A percentile compares a stretch with the other conserved stretches of the same genome.
Evolutionary conservation across 257 asterid genomes (phyloP).

Genomic region (Plantago ovata): DNA sequence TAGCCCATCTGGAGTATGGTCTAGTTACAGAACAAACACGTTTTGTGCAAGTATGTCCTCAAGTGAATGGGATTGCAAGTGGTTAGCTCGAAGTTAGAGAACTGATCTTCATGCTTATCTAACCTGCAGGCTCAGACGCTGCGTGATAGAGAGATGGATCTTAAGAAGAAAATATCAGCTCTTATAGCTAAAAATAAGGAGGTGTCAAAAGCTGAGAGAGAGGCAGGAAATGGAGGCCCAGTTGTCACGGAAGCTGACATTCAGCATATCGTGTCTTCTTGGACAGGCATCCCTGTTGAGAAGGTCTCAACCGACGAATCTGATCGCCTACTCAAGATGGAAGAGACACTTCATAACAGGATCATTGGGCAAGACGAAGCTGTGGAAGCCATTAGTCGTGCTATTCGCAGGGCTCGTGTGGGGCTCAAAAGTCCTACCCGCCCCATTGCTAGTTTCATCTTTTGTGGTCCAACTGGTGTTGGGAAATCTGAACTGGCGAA

Average conservation of each 20-base stretch:
- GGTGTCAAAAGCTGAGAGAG: slow-evolving; percentile 85
- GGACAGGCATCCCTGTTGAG: slow-evolving; percentile 98
- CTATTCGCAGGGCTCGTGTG: slow-evolving; percentile 83
- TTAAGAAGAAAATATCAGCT: slow-evolving; percentile 79
- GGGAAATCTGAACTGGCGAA: slow-evolving; percentile 88
- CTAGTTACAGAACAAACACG: too few species aligned
- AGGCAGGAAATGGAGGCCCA: slow-evolving; percentile 84
- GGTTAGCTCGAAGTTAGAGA: too few species aligned
- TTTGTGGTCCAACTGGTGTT: slow-evolving; percentile 92
- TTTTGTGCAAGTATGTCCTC: too few species aligned
- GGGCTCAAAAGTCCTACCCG: slow-evolving; percentile 80
- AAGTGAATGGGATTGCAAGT: too few species aligned
- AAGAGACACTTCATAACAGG: slow-evolving; percentile 76
- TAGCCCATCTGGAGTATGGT: too few species aligned
- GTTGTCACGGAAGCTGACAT: slow-evolving; percentile 87
- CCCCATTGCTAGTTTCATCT: slow-evolving; percentile 82
- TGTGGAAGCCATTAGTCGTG: slow-evolving; percentile 66
- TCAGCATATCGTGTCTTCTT: slow-evolving; percentile 88
- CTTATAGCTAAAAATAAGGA: slow-evolving; percentile 88
- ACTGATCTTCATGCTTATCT: not conserved
- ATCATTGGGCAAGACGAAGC: slow-evolving; percentile 90
- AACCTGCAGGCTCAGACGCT: slow-evolving; percentile 77
- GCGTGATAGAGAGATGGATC: slow-evolving; percentile 96
- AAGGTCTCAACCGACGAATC: slow-evolving; percentile 92
- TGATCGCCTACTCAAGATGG: slow-evolving; percentile 94